Base-by-base conservation (phyloP, 208 protist genomes). In the Leishmania aethiopica region DNA sequence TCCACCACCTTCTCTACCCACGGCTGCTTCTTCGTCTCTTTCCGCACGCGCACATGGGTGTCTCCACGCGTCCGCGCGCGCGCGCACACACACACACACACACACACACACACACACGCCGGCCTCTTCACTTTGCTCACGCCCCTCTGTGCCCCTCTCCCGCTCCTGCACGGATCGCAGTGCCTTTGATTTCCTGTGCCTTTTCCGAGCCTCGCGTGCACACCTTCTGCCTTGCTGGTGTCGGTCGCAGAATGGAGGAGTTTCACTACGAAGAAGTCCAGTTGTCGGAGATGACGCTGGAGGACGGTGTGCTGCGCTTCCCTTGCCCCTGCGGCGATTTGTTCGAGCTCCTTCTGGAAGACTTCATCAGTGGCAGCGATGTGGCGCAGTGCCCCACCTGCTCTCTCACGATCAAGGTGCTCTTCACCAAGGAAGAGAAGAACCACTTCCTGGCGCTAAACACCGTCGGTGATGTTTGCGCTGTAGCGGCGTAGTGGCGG, bases 321-420 rank as follows among this genome's bases (percentile, higher is more conserved):
- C 95, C 96, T 0, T 98, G 96, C 82, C 96, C 96, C 8, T 98
- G 96, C 76, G 96, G 96, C 13, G 96, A 98, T 79, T 83, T 97
- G 35, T 98, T 98, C 76, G 93, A 97, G 78, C 92, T 98, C 42
- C 78, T 85, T 5, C 79, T 98, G 1, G 84, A 89, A 8, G 94
- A 97, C 45, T 95, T 98, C 83, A 79, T 89, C 3, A 77, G 83
- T 49, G 95, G 95, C 37, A 79, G 73, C 35, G 88, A 96, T 59
- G 90, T 97, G 6, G 95, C 95, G 1, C 90, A 96, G 78, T 98
- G 95, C 80, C 95, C 95, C 2, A 97, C 95, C 25, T 98, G 95
- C 83, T 97, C 94, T 13, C 89, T 98, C 66, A 98, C 95, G 0
- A 86, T 98, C 47, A 92, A 92, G 35, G 88, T 98, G 70, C 76